These are phyloP conservation scores for Leptomonas pyrrhocoris DNA, from an alignment of 208 protist species.

Conservation along the genomic window DNA sequence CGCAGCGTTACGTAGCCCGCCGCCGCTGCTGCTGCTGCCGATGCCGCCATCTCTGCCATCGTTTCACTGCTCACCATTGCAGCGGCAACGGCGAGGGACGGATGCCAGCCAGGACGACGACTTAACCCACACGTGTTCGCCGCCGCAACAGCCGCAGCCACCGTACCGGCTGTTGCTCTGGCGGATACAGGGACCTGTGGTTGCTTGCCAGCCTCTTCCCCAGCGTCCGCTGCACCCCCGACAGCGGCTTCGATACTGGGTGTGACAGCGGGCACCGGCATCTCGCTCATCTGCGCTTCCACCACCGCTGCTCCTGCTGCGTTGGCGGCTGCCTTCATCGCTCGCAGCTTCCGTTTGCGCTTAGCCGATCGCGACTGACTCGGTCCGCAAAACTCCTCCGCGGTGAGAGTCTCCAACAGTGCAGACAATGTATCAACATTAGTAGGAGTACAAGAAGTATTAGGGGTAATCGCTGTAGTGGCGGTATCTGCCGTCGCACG, in stretches of 20 bases:
- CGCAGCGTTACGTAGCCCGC: background rate
- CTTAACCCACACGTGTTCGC: constrained; percentile 28
- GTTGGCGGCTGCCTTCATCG: constrained; percentile 17
- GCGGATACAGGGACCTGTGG: background rate
- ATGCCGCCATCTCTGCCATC: constrained; percentile 1
- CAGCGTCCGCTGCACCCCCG: background rate
- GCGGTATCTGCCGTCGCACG: too few relatives aligned
- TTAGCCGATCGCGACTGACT: constrained; percentile 30
- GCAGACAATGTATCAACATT: background rate
- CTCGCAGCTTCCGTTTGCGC: constrained; percentile 33
- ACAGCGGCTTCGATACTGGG: background rate
- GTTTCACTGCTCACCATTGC: constrained; percentile 2
- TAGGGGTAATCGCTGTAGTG: too few relatives aligned
- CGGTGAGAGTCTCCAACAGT: background rate
- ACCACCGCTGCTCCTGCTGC: background rate
- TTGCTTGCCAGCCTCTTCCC: background rate
- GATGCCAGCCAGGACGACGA: constrained; percentile 32
- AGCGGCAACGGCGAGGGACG: constrained; percentile 2
- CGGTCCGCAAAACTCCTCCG: constrained; percentile 17
- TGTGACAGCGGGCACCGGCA: background rate
- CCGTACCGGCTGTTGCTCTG: background rate
- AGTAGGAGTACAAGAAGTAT: too few relatives aligned
- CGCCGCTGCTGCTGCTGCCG: too few relatives aligned
- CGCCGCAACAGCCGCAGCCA: background rate
- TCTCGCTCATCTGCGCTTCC: background rate